phyloP scores from a whole-genome alignment of 139 green algal species.

The Chlamydomonas applanata region DNA sequence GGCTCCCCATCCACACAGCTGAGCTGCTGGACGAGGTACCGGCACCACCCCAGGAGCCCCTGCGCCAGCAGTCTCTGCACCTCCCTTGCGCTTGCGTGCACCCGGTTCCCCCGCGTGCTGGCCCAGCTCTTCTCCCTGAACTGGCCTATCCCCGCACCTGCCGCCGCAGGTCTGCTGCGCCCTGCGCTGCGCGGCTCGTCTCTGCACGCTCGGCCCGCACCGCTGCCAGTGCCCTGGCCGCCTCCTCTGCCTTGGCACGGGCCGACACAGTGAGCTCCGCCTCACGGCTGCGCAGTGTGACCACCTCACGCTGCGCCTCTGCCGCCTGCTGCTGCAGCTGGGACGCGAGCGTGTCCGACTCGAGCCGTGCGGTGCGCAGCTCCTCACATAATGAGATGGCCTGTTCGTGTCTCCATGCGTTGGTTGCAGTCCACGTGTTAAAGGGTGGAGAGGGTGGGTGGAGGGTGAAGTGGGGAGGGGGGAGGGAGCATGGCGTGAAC shows the following conservation, averaged over 20 bases:
- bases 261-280: slow-evolving; percentile 14
- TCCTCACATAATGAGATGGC: slow-evolving; percentile 17
- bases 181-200: not conserved
- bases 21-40: no score
- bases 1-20: no score
- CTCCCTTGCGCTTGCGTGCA: no score
- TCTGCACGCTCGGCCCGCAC: slow-evolving; percentile 16
- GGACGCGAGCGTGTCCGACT: slow-evolving; percentile 8
- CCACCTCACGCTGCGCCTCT: slow-evolving; percentile 6
- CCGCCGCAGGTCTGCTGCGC: slow-evolving; percentile 1
- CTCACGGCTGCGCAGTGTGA: not conserved
- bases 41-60: no score
- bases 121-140: no score
- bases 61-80: no score
- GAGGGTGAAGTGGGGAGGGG: no score
- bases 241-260: slow-evolving; percentile 23
- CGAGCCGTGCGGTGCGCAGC: slow-evolving; percentile 20
- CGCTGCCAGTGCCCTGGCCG: slow-evolving; percentile 11
- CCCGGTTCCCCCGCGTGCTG: no score
- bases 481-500: no score
- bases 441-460: no score
- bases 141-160: not conserved
- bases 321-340: slow-evolving; percentile 21
- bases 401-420: slow-evolving; percentile 4
- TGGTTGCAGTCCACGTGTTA: slow-evolving; percentile 2